Base-by-base conservation (phyloP, 1,139 yeast species). In the Geotrichum aggregatum region DNA sequence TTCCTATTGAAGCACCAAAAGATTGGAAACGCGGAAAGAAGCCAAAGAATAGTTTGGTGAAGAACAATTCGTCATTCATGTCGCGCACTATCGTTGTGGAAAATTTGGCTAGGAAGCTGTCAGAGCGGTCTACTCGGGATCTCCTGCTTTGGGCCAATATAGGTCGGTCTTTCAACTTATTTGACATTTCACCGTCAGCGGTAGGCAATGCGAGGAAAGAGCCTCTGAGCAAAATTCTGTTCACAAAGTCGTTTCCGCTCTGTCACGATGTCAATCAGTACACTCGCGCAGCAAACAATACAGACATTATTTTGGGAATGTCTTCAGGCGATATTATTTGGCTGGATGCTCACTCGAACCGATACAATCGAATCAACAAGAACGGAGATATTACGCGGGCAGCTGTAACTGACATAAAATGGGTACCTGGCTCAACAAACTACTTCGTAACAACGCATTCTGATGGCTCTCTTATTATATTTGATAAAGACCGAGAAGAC, bases 261-360 rank as follows among this genome's bases (percentile, higher is more conserved):
- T 68, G 72, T 52, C 75, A 71, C 51, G 73, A 68, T 51, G 61
- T 72, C 16, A 72, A 72, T 58, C 49, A 40, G 30, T 52, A 50
- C 33, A 71, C 73, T 16, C 36, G 43, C 28, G 43, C 43, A 28
- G n/a, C 70, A 21, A 65, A 66, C 30, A 70, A 70, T 50, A 57
- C 78, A n/a, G 84, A 79, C 53, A 65, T 77, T 16, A 65, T 75
- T 10, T 61, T 78, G 21, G 83, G 83, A 5, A 75, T 76, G 56
- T 71, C 78, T 1, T 66, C 77, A 0, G 81, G 83, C 28, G 84
- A 79, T 59, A 64, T 77, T 13, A 58, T 79, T 13, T 79, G 83
- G 82, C 60, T 75, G 36, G 82, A 78, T 56, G 74, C 78, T 13
- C 64, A 70, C 26, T 69, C 73, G 42, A 69, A 71, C 63, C 71